A percentile compares a stretch with the other conserved stretches of the same genome.
phyloP scores from a whole-genome alignment of 345 rosid species.

The Gossypium anomalum region DNA sequence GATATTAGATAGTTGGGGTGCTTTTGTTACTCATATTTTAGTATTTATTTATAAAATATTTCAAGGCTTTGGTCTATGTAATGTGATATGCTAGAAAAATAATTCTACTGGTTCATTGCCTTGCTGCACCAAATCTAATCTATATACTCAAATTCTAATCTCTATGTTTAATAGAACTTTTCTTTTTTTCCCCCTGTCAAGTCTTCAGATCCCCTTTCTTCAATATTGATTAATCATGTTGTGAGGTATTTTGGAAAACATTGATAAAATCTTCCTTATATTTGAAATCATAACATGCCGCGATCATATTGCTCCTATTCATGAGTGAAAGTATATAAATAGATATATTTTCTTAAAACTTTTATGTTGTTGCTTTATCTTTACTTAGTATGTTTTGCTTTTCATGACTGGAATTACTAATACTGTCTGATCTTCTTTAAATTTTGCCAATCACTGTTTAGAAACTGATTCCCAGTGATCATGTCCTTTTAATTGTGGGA shows the following conservation, averaged over 20 bases:
- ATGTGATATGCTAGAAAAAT: slow-evolving; percentile 4
- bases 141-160: not conserved
- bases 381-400: not conserved
- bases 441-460: not conserved
- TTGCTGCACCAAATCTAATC: not conserved
- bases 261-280: not conserved
- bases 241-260: not conserved
- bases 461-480: not conserved
- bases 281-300: not conserved
- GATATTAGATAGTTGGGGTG: not conserved
- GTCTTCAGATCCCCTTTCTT: not conserved
- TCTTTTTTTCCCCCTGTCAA: not conserved
- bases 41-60: not conserved
- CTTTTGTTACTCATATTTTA: not conserved
- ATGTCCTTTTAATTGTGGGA: not conserved
- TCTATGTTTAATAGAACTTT: not conserved
- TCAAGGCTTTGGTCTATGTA: not conserved
- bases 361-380: not conserved
- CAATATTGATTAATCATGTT: not conserved
- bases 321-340: not conserved
- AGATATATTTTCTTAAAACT: not conserved
- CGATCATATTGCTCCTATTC: not conserved
- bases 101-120: not conserved
- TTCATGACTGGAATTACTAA: not conserved
- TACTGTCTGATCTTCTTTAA: not conserved